These are phyloP conservation scores for Botryotinia globosa DNA, from an alignment of 2,329 filamentous ascomycete genomes.

Conservation along the genomic window DNA sequence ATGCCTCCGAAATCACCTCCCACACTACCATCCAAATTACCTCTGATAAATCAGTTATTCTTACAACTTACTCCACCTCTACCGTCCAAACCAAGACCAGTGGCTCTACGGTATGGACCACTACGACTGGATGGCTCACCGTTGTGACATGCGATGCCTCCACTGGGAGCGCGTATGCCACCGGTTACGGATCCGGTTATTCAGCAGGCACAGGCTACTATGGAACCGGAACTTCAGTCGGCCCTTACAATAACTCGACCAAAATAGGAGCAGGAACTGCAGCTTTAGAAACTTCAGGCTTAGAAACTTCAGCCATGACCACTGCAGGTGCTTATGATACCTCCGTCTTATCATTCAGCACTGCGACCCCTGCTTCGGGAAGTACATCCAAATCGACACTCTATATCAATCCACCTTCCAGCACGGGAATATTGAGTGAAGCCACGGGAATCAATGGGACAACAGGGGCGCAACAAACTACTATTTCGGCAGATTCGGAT, in stretches of 20 bases:
- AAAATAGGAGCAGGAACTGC: neutral
- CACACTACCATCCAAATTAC: neutral
- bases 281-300: neutral
- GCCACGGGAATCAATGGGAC: neutral
- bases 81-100: neutral
- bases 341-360: neutral
- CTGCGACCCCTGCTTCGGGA: neutral
- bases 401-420: neutral
- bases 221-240: neutral
- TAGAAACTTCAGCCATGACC: no score
- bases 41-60: neutral
- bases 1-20: neutral
- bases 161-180: neutral
- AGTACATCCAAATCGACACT: neutral
- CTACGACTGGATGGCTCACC: slow-evolving; percentile 6
- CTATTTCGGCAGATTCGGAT: neutral
- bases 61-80: neutral
- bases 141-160: neutral
- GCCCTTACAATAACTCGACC: neutral
- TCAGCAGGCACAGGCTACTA: neutral
- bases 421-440: neutral
- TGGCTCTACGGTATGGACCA: slow-evolving; percentile 7
- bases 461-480: slow-evolving; percentile 1
- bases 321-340: neutral
- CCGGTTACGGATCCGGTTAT: neutral